Conservation (phyloP, 2,329 filamentous ascomycete genomes). For the Aspergillus brunneoviolaceus region DNA sequence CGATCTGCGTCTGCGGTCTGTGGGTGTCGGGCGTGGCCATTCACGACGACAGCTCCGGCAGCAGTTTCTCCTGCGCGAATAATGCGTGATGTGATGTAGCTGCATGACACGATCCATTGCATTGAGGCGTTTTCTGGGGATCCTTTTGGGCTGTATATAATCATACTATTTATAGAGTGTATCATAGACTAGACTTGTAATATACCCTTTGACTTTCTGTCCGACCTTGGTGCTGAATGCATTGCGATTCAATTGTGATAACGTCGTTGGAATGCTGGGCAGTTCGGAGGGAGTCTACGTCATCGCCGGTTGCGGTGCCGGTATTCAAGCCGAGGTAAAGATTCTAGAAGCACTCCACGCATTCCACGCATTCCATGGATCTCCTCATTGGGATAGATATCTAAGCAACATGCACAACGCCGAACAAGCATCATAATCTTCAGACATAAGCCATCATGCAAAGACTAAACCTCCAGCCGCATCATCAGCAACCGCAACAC, state of each 20-base stretch:
- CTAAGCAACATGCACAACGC: too few relatives aligned
- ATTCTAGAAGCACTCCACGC: too few relatives aligned
- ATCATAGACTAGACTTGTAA: slow-evolving; percentile 5
- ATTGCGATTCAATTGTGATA: too few relatives aligned
- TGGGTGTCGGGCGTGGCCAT: slow-evolving; percentile 18
- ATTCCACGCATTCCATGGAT: too few relatives aligned
- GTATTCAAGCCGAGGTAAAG: too few relatives aligned
- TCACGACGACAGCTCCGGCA: slow-evolving; percentile 11
- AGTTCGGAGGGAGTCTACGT: background rate
- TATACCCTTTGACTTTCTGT: slow-evolving; percentile 1
- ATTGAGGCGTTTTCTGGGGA: too few relatives aligned
- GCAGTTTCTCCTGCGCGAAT: slow-evolving; percentile 18
- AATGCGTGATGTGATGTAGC: background rate
- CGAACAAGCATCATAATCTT: too few relatives aligned
- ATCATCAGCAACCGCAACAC: slow-evolving; percentile 7
- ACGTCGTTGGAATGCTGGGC: too few relatives aligned
- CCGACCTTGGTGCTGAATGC: background rate
- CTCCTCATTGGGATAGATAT: too few relatives aligned
- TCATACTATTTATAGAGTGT: background rate
- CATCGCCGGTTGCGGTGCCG: background rate
- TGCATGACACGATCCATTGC: too few relatives aligned
- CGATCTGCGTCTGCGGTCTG: slow-evolving; percentile 17
- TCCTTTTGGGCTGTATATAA: background rate
- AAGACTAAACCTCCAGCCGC: background rate
- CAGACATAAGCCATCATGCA: too few relatives aligned